These are phyloP conservation scores for Phytophthora lateralis DNA, from an alignment of 352 stramenopile genomes.

Conservation along the genomic window DNA sequence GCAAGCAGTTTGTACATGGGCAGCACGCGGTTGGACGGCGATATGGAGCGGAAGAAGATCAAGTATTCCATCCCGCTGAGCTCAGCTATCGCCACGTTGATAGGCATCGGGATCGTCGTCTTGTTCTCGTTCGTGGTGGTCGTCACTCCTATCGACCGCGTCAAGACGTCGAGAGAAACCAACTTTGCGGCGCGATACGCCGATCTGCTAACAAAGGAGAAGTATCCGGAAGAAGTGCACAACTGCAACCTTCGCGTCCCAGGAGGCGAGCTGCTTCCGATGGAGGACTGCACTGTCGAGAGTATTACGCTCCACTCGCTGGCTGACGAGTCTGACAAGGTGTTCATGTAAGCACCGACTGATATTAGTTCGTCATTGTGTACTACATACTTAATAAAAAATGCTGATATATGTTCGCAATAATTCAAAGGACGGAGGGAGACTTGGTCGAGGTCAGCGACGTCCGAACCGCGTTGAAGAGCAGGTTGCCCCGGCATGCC, in stretches of 20 bases:
- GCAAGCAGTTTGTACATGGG: constrained; percentile 29
- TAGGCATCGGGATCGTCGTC: constrained; percentile 42
- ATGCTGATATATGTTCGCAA: background rate
- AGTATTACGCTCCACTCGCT: constrained; percentile 38
- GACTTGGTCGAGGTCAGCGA: constrained; percentile 4
- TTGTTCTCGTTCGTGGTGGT: constrained; percentile 33
- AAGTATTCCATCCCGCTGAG: constrained; percentile 47
- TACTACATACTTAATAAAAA: background rate
- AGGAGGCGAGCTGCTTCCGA: constrained; percentile 26
- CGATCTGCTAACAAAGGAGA: constrained; percentile 39
- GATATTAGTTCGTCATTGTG: too few species aligned
- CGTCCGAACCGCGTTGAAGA: constrained; percentile 29
- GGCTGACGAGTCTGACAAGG: constrained; percentile 24
- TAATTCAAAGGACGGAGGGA: background rate
- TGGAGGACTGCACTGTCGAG: constrained; percentile 53
- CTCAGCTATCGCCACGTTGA: constrained; percentile 49
- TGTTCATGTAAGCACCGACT: constrained; percentile 16
- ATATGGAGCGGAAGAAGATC: constrained; percentile 51
- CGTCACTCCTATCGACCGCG: constrained; percentile 35
- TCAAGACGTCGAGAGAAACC: constrained; percentile 33
- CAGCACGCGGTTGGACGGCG: constrained; percentile 35
- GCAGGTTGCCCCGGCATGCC: constrained; percentile 27
- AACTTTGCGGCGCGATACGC: constrained; percentile 43
- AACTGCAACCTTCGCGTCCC: constrained; percentile 33
- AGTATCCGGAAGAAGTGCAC: constrained; percentile 46